phyloP scores from a whole-genome alignment of 2,329 filamentous ascomycete genomes.

The Arthrobotrys pseudoclavata region DNA sequence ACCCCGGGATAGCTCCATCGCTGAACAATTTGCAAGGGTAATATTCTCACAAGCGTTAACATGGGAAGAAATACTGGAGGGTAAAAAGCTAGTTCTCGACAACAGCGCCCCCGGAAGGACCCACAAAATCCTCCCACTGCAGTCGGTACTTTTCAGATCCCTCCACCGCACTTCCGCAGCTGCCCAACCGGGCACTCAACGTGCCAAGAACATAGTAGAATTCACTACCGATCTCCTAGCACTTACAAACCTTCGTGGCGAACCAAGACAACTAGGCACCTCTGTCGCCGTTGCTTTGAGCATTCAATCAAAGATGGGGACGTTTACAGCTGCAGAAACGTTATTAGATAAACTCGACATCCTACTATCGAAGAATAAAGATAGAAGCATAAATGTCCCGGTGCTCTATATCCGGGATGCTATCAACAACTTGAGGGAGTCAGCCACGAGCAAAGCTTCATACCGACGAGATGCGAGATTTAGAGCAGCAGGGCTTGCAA shows the following conservation, averaged over 20 bases:
- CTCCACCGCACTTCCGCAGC: conserved; percentile 19
- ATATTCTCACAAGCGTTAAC: conserved; percentile 41
- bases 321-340: conserved; percentile 25
- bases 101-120: conserved; percentile 4
- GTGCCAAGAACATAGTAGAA: conserved; percentile 17
- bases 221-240: conserved; percentile 19
- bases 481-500: conserved; percentile 30
- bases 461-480: conserved; percentile 10
- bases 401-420: conserved; percentile 1
- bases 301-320: conserved; percentile 32
- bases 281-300: conserved; percentile 18
- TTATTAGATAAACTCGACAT: conserved; percentile 27
- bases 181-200: conserved; percentile 7
- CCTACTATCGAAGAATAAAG: background rate
- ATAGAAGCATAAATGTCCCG: conserved; percentile 5
- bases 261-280: conserved; percentile 9
- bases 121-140: conserved; percentile 20
- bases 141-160: conserved; percentile 36
- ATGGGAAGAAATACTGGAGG: conserved; percentile 57
- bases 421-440: background rate
- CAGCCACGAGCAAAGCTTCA: background rate
- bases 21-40: conserved; percentile 29
- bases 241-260: conserved; percentile 33
- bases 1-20: conserved; percentile 25
- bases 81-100: conserved; percentile 38